Base-by-base conservation (phyloP, 495 filamentous ascomycete genomes). In the Penicillium bovifimosum region DNA sequence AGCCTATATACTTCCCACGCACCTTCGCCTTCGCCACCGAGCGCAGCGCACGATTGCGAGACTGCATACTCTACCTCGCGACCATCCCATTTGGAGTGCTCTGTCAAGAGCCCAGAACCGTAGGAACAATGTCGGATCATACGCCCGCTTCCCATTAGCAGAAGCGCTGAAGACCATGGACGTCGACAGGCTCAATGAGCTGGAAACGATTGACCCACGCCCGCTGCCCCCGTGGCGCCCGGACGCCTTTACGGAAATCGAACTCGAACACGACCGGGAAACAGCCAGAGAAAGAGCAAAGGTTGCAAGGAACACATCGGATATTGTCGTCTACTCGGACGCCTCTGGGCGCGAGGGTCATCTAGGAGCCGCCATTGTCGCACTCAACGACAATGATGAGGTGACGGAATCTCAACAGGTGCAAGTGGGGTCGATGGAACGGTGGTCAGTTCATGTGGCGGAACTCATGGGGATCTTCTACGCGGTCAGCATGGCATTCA, bases 181-280 rank as follows among this genome's bases (percentile, higher is more conserved):
- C 18, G 24, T 48, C 26, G 38, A 39, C 11, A 47, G 52, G 17
- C 41, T 59, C 6, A 16, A 52, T 8, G 51, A 49, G 35, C 45
- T 64, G 6, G 54, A 67, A 29, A 67, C 36, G 31, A 64, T 64
- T 9, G 53, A 61, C 42, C 53, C 50, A 52, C 32, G 38, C 2
- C 61, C 60, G 32, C 50, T 53, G 40, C 40, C 53, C 20, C 57
- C 52, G n/a, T 66, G 47, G 63, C 54, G 57, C 28, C 24, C 13
- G 4, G 33, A 60, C 13, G 24, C 47, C 14, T 66, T 66, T 35
- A 14, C 50, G 11, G 51, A 61, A 41, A 66, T 66, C 20, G 51
- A 55, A 20, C 35, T 66, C 10, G 55, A 50, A 36, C 28, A 24
- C 6, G 55, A 63, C 49, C 42, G 55, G 38, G 58, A 66, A 35